Evolutionary conservation across 78 protist genomes (phyloP).

Genomic region (Goniomonas avonlea): DNA sequence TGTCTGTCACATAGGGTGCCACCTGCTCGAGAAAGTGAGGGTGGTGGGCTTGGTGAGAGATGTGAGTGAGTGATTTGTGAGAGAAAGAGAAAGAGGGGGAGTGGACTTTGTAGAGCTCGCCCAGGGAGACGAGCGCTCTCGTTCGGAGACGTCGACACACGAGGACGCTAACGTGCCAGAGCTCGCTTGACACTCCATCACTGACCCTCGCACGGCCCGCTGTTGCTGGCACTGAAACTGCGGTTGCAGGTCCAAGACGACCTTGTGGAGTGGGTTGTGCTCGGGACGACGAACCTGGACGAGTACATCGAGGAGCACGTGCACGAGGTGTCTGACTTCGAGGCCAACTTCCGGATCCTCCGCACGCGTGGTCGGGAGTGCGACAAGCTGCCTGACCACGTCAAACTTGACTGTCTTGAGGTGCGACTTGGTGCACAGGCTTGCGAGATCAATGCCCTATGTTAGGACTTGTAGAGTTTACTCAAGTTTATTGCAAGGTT

Average conservation of each 20-base stretch:
- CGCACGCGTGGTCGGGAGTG: conserved; percentile 35
- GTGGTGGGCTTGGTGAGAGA: too few relatives aligned
- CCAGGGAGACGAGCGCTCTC: background rate
- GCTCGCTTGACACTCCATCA: background rate
- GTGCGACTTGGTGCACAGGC: too few relatives aligned
- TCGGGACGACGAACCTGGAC: conserved; percentile 35
- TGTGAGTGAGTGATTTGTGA: too few relatives aligned
- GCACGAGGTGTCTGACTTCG: conserved; percentile 38
- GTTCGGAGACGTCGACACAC: background rate
- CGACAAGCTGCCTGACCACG: conserved; percentile 37
- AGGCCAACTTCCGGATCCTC: conserved; percentile 49
- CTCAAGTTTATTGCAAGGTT: too few relatives aligned
- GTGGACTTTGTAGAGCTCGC: background rate
- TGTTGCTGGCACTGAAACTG: background rate
- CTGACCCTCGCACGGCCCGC: background rate
- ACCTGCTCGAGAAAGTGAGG: too few relatives aligned
- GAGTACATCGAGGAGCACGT: conserved; percentile 11
- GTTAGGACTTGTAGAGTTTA: too few relatives aligned
- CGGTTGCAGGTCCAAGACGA: conserved; percentile 1
- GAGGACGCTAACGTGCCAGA: background rate
- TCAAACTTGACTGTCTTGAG: conserved; percentile 42
- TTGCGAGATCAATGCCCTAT: too few relatives aligned
- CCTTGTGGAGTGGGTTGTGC: conserved; percentile 39
- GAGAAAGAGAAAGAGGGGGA: too few relatives aligned
- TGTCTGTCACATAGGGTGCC: too few relatives aligned